phyloP scores from a whole-genome alignment of 306 rosid species.

The Cicer pinnatifidum region DNA sequence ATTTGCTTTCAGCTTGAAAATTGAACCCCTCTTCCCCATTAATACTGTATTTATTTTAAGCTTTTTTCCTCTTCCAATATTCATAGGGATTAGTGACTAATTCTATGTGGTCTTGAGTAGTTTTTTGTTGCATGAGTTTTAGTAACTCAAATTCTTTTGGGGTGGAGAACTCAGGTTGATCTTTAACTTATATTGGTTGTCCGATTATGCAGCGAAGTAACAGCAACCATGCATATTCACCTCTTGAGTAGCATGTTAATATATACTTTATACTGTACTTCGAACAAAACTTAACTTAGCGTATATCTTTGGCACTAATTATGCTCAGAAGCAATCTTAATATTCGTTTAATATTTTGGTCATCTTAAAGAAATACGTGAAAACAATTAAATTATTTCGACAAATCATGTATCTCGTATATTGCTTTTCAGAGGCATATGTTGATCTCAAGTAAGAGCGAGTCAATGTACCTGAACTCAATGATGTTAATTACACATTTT shows the following conservation, averaged over 20 bases:
- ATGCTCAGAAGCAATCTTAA: neutral
- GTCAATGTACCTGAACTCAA: neutral
- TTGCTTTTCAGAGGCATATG: neutral
- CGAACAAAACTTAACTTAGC: neutral
- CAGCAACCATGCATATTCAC: constrained; percentile 29
- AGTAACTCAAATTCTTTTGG: neutral
- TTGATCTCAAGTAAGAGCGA: neutral
- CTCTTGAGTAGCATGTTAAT: constrained; percentile 15
- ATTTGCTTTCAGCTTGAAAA: constrained; percentile 35
- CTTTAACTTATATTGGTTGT: neutral
- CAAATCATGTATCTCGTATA: neutral
- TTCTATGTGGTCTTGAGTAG: constrained; percentile 29
- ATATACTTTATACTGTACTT: constrained; percentile 4
- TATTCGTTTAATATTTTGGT: constrained; percentile 5
- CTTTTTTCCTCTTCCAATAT: constrained; percentile 3
- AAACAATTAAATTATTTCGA: constrained; percentile 18
- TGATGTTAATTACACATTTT: neutral
- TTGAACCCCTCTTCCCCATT: constrained; percentile 35
- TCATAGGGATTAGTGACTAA: neutral
- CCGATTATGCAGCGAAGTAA: constrained; percentile 21
- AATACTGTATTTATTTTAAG: constrained; percentile 1
- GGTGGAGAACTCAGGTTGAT: constrained; percentile 25
- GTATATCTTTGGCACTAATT: constrained; percentile 11
- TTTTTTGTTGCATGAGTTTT: constrained; percentile 12
- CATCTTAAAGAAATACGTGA: constrained; percentile 25